These are phyloP conservation scores for Pythium folliculosum DNA, from an alignment of 352 stramenopile genomes.

Conservation along the genomic window DNA sequence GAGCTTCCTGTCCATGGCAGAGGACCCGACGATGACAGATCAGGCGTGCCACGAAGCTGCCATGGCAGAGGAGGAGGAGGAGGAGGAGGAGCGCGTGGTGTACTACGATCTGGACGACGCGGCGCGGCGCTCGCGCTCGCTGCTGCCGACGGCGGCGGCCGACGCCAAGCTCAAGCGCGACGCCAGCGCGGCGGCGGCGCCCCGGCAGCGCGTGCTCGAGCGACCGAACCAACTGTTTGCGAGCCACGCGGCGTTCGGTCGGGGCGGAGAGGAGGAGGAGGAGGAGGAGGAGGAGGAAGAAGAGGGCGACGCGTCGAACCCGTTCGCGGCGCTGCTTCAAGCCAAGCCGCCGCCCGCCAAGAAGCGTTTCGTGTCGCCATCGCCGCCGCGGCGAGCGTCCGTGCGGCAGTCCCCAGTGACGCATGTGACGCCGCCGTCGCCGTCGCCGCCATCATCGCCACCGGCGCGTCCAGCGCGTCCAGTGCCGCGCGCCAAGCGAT, in stretches of 20 bases:
- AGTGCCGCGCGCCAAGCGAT: neutral
- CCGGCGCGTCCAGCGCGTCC: neutral
- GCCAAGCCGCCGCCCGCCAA: neutral
- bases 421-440: neutral
- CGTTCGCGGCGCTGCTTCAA: constrained; percentile 63
- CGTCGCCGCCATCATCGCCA: no score
- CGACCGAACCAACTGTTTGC: constrained; percentile 48
- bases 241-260: constrained; percentile 27
- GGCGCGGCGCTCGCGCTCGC: constrained; percentile 15
- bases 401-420: neutral
- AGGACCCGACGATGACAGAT: neutral
- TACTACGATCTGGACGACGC: constrained; percentile 59
- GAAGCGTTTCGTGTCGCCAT: neutral
- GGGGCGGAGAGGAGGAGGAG: constrained; percentile 18
- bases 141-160: constrained; percentile 23
- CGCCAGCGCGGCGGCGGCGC: neutral
- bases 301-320: constrained; percentile 45
- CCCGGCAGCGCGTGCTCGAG: constrained; percentile 25
- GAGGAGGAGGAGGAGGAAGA: constrained; percentile 37
- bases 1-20: neutral
- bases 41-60: neutral
- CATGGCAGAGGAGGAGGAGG: constrained; percentile 29
- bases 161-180: constrained; percentile 9
- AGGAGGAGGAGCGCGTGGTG: constrained; percentile 51
- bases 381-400: neutral